phyloP scores from a whole-genome alignment of 495 filamentous ascomycete genomes.

The Talaromyces stipitatus region DNA sequence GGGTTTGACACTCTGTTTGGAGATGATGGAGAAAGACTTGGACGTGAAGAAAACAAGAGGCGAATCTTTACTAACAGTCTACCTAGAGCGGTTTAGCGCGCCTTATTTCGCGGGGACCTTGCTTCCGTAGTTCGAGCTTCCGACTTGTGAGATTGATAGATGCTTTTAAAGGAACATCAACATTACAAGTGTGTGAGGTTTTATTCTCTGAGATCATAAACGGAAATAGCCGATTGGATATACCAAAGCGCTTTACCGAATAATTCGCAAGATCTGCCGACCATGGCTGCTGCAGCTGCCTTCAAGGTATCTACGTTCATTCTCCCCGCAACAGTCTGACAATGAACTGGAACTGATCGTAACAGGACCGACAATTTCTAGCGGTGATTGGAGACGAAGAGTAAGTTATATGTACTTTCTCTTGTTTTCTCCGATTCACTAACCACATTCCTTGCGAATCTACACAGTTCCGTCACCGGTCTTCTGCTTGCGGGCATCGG shows the following conservation, averaged over 20 bases:
- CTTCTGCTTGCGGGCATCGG: slow-evolving; percentile 91
- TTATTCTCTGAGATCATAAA: not conserved
- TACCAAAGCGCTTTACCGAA: not conserved
- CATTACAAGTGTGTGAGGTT: not conserved
- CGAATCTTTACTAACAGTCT: not conserved
- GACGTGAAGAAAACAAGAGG: not conserved
- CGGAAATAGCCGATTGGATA: not conserved
- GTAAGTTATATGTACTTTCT: slow-evolving; percentile 36
- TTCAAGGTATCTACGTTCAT: slow-evolving; percentile 28
- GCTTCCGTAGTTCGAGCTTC: not conserved
- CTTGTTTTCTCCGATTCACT: slow-evolving; percentile 10
- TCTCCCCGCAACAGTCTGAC: slow-evolving; percentile 2
- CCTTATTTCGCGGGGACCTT: not conserved
- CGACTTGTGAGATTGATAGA: not conserved
- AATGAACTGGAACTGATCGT: too few relatives aligned
- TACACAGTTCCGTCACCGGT: slow-evolving; percentile 85
- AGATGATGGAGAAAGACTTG: not conserved
- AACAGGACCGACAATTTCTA: slow-evolving; percentile 83
- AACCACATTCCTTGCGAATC: slow-evolving; percentile 10
- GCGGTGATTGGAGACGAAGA: slow-evolving; percentile 96
- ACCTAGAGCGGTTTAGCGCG: slow-evolving; percentile 1
- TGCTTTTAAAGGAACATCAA: not conserved
- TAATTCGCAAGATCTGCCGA: not conserved
- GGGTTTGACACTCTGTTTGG: too few relatives aligned
- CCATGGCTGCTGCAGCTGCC: slow-evolving; percentile 30